Evolutionary conservation across 108 stramenopile species (phyloP).

Genomic region (Pinguiococcus pyrenoidosus): DNA sequence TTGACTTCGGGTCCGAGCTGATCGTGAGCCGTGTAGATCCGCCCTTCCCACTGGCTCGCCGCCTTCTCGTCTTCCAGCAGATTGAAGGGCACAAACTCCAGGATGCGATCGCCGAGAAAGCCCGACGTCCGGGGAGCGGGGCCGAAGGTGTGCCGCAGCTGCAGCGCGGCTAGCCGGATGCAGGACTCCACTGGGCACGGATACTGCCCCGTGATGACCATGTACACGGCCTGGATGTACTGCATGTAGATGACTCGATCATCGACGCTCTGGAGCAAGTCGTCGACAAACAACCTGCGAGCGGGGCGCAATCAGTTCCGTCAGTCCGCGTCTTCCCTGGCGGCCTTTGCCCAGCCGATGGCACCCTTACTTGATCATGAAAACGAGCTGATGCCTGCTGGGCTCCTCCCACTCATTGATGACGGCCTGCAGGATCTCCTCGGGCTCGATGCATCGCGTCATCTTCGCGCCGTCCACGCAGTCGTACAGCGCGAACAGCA

Average conservation of each 20-base stretch:
- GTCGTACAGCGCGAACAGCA: background rate
- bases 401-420: background rate
- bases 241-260: background rate
- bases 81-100: background rate
- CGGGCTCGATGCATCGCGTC: background rate
- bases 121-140: background rate
- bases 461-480: background rate
- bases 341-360: too few relatives aligned
- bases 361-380: background rate
- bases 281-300: background rate
- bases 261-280: background rate
- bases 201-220: conserved; percentile 3
- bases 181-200: background rate
- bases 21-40: background rate
- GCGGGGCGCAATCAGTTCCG: too few relatives aligned
- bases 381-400: conserved; percentile 8
- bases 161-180: conserved; percentile 1
- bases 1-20: background rate
- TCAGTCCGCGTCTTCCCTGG: too few relatives aligned
- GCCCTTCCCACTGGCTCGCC: background rate
- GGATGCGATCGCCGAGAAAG: background rate
- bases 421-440: background rate
- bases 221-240: conserved; percentile 7
- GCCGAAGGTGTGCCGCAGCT: conserved; percentile 5
- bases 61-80: background rate